A percentile compares a stretch with the other conserved stretches of the same genome.
Evolutionary conservation across 2,329 filamentous ascomycete species (phyloP).

Genomic region (Aspergillus luchuensis): DNA sequence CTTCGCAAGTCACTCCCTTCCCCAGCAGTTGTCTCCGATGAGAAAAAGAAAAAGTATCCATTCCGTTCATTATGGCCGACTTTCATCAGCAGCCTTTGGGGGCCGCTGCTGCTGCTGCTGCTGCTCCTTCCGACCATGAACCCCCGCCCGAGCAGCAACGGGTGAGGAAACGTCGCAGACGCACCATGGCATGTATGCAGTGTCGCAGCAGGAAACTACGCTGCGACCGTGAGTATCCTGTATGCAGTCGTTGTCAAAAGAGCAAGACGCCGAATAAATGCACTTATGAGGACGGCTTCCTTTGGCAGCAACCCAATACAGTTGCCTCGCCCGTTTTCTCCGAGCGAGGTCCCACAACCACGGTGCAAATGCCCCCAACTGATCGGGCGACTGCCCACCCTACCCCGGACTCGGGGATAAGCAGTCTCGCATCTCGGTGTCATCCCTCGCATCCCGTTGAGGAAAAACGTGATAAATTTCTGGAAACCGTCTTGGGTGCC

Average conservation of each 20-base stretch:
- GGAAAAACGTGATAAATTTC: conserved; percentile 34
- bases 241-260: conserved; percentile 43
- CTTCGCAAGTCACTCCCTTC: neutral
- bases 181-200: conserved; percentile 45
- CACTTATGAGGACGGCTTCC: conserved; percentile 45
- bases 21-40: neutral
- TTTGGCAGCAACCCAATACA: conserved; percentile 43
- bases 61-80: conserved; percentile 18
- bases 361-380: conserved; percentile 20
- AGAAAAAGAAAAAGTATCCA: neutral
- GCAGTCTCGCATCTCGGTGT: conserved; percentile 27
- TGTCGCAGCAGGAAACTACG: conserved; percentile 47
- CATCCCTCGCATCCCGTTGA: conserved; percentile 22
- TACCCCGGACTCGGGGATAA: conserved; percentile 37
- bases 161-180: conserved; percentile 41
- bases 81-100: conserved; percentile 10
- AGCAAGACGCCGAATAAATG: conserved; percentile 39
- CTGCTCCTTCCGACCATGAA: conserved; percentile 8
- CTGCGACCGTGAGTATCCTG: conserved; percentile 47
- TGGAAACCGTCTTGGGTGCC: conserved; percentile 39
- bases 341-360: conserved; percentile 26
- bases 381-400: conserved; percentile 28
- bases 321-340: conserved; percentile 31
- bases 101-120: neutral
- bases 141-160: conserved; percentile 23